Conservation (phyloP, 345 rosid genomes). For the Eucalyptus virginea region DNA sequence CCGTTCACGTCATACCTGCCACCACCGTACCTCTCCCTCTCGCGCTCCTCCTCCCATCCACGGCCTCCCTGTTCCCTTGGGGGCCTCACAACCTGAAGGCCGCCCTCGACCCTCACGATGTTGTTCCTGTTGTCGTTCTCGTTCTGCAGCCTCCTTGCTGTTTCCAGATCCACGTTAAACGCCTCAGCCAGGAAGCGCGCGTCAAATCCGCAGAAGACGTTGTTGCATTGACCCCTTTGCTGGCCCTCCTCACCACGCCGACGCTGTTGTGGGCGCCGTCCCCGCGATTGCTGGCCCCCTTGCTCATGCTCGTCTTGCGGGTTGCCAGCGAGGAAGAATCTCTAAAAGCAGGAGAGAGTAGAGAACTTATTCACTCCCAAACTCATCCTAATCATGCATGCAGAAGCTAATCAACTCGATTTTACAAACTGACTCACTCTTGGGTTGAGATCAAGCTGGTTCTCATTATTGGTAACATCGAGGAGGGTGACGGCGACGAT, state of each 20-base stretch:
- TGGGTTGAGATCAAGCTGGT: constrained; percentile 63
- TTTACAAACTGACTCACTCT: constrained; percentile 23
- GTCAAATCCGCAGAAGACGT: constrained; percentile 47
- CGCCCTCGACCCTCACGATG: constrained; percentile 42
- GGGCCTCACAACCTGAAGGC: constrained; percentile 35
- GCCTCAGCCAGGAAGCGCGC: constrained; percentile 39
- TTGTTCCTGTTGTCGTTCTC: constrained; percentile 34
- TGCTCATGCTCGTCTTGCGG: constrained; percentile 13
- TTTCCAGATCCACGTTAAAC: constrained; percentile 29
- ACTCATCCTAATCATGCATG: neutral
- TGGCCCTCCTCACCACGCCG: neutral
- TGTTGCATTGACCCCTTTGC: constrained; percentile 18
- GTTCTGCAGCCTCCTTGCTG: constrained; percentile 34
- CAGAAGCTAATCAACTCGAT: neutral
- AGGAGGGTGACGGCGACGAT: constrained; percentile 22
- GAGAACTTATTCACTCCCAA: neutral
- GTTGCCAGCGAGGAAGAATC: constrained; percentile 67
- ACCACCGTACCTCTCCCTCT: neutral
- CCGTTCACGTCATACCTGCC: constrained; percentile 23
- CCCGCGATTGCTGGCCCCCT: neutral
- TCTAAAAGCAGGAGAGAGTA: constrained; percentile 7
- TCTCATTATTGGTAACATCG: constrained; percentile 19
- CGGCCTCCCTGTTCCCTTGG: constrained; percentile 12
- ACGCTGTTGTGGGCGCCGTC: neutral
- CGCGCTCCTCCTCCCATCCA: constrained; percentile 4